These are phyloP conservation scores for Penicillium sp. DNA, from an alignment of 2,329 filamentous ascomycete species.

Conservation along the genomic window DNA sequence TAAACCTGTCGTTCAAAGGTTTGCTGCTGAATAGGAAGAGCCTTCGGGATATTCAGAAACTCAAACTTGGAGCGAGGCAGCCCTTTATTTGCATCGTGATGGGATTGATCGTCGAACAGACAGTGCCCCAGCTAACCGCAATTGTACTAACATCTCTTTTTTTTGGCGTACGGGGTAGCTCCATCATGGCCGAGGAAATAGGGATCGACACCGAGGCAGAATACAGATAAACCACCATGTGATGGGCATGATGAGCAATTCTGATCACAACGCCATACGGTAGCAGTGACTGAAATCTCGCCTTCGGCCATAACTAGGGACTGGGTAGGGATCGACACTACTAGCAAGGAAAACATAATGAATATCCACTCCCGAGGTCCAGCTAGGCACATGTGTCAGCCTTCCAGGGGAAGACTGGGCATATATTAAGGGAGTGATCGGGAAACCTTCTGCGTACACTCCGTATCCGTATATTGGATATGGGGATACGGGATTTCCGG, in stretches of 20 bases:
- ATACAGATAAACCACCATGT: slow-evolving; percentile 1
- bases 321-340: slow-evolving; percentile 3
- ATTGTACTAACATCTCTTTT: not conserved
- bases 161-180: not conserved
- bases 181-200: slow-evolving; percentile 5
- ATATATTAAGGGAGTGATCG: not conserved
- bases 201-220: slow-evolving; percentile 11
- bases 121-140: slow-evolving; percentile 1
- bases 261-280: slow-evolving; percentile 1
- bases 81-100: slow-evolving; percentile 1
- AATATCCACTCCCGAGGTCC: slow-evolving; percentile 3
- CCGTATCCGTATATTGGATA: not conserved
- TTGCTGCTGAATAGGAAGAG: slow-evolving; percentile 7
- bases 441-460: not conserved
- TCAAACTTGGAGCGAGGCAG: not conserved
- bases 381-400: slow-evolving; percentile 5
- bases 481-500: slow-evolving; percentile 1
- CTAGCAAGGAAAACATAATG: not conserved
- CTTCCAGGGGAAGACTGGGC: not conserved
- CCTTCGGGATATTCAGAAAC: slow-evolving; percentile 2
- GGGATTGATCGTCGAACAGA: not conserved
- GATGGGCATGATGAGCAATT: not conserved
- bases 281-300: not conserved
- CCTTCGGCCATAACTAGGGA: slow-evolving; percentile 1
- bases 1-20: slow-evolving; percentile 10